phyloP scores from a whole-genome alignment of 208 protist genomes.

The Wallacemonas sp. region DNA sequence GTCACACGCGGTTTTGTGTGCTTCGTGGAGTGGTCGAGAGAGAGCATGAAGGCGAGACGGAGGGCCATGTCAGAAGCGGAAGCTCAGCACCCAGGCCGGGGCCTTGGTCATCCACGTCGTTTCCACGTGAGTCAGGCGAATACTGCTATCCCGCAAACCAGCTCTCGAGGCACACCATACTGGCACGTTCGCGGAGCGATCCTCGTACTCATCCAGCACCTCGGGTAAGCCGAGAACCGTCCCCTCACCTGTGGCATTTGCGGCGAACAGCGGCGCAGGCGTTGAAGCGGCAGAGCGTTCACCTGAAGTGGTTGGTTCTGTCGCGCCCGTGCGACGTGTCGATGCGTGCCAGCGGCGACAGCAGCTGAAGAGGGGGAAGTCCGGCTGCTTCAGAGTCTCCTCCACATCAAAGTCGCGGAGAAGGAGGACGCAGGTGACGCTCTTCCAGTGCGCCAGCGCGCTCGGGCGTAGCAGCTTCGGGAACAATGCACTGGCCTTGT shows the following conservation, averaged over 20 bases:
- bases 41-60: background rate
- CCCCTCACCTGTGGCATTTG: background rate
- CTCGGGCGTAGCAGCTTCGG: slow-evolving; percentile 4
- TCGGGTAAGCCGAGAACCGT: background rate
- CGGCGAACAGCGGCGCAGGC: background rate
- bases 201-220: slow-evolving; percentile 1
- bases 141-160: slow-evolving; percentile 15
- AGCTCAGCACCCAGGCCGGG: slow-evolving; percentile 62
- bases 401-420: slow-evolving; percentile 27
- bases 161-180: slow-evolving; percentile 5
- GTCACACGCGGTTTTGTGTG: too few relatives aligned
- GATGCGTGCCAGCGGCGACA: slow-evolving; percentile 21
- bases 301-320: background rate
- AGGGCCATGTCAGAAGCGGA: slow-evolving; percentile 29
- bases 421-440: slow-evolving; percentile 55
- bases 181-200: slow-evolving; percentile 2
- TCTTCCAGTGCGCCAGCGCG: slow-evolving; percentile 30
- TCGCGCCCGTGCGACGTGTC: background rate
- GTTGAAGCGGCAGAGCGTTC: slow-evolving; percentile 2
- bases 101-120: slow-evolving; percentile 73
- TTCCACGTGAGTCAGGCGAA: slow-evolving; percentile 31
- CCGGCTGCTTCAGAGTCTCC: slow-evolving; percentile 15
- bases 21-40: background rate
- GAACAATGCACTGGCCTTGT: background rate
- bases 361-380: slow-evolving; percentile 63